Evolutionary conservation across 495 filamentous ascomycete species (phyloP), one percentile per base, ranked within the genome.

Genomic region (Pseudotulostoma volvatum): DNA sequence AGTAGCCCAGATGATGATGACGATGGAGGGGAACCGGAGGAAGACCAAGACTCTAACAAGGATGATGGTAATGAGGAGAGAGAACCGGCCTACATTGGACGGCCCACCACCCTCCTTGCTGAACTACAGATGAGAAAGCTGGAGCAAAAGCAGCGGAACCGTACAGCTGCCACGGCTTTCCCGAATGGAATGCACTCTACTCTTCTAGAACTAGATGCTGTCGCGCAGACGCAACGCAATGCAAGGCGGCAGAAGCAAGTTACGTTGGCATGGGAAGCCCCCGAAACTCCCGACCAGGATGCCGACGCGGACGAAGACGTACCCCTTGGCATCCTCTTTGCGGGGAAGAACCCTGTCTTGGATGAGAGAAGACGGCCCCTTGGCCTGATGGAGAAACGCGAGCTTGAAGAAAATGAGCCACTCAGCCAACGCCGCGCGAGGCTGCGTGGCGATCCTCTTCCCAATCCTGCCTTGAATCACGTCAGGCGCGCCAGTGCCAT

Each of bases 321-420:
- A 9, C 90, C 90, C 4, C 68, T 97, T 14, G 90, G 76, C 14
- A 66, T 94, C 54, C 64, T 97, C 13, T 83, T 71, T 47, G 71
- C 76, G 1, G 64, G 71, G 14, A 77, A 76, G 46, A 52, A 68
- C n/a, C 57, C 65, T 8, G 56, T 64, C 8, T 52, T 63, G 7
- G 70, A 73, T 28, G 70, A 77, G 19, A 5, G 5, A 11, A 61
- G 78, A 34, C 71, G 81, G 13, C 86, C 88, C 0, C 51, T 87
- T 15, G 90, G 90, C 9, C 60, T 97, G 14, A 78, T 97, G 65
- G 86, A 87, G 51, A 73, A 71, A 48, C 73, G 80, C 7, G 74
- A 93, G 38, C 58, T 88, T 44, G 90, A 97, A 55, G 90, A 96
- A 46, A 84, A 80, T 35, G 90, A 97, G 48, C 86, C 90, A 4